These are phyloP conservation scores for Colletotrichum lupini DNA, from an alignment of 2,329 filamentous ascomycete genomes.

Conservation along the genomic window DNA sequence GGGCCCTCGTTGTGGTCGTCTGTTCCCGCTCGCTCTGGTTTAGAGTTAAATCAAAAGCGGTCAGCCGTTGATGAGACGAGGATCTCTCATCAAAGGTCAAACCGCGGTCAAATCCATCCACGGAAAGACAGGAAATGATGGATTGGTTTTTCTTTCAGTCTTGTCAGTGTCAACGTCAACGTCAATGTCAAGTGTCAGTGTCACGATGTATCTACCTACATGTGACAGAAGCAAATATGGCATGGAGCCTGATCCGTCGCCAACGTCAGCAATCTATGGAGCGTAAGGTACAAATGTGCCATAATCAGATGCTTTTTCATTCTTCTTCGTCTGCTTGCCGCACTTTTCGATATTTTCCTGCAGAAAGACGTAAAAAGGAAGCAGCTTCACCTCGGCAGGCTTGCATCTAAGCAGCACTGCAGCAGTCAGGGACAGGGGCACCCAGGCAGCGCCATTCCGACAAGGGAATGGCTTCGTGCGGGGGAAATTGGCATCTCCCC, in stretches of 20 bases:
- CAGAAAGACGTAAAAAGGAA: background rate
- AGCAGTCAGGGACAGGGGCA: conserved; percentile 8
- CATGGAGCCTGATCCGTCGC: background rate
- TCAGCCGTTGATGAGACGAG: background rate
- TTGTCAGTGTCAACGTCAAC: background rate
- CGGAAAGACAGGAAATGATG: background rate
- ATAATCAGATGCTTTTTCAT: conserved; percentile 21
- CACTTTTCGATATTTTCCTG: conserved; percentile 6
- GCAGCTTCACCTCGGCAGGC: background rate
- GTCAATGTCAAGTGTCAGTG: background rate
- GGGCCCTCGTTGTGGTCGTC: background rate
- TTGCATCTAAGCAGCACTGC: background rate
- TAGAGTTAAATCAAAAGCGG: conserved; percentile 21
- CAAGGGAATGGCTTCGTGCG: conserved; percentile 27
- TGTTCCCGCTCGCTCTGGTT: conserved; percentile 11
- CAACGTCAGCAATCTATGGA: background rate
- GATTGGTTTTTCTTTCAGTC: background rate
- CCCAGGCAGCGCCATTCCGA: background rate
- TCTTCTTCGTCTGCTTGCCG: background rate
- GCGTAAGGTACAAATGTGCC: background rate
- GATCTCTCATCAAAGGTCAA: background rate
- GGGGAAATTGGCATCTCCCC: conserved; percentile 26
- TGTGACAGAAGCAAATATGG: background rate
- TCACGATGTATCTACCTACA: background rate
- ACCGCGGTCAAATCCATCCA: background rate